A percentile compares a stretch with the other conserved stretches of the same genome.
phyloP scores from a whole-genome alignment of 2,329 filamentous ascomycete species.

The Cadophora sp. region DNA sequence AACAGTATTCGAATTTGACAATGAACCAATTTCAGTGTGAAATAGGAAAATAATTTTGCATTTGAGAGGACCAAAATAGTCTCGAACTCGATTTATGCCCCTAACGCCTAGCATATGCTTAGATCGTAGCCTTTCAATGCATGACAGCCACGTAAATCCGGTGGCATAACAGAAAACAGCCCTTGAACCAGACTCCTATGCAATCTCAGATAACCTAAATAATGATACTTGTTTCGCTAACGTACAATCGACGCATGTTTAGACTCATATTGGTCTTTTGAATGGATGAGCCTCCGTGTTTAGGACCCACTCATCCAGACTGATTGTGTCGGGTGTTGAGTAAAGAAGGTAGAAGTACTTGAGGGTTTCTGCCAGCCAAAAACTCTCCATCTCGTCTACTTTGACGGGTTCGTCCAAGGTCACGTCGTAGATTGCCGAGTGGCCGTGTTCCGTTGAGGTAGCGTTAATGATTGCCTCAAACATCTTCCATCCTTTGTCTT shows the following conservation, averaged over 20 bases:
- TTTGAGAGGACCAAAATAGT: constrained; percentile 2
- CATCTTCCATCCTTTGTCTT: constrained; percentile 88
- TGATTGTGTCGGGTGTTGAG: constrained; percentile 66
- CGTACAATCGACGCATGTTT: neutral
- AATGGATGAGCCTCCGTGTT: constrained; percentile 51
- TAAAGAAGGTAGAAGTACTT: constrained; percentile 93
- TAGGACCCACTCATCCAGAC: constrained; percentile 71
- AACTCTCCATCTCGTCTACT: constrained; percentile 80
- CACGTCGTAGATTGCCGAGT: constrained; percentile 75
- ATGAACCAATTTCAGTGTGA: neutral
- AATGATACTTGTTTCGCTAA: neutral
- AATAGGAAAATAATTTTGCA: neutral
- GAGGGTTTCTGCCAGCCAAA: constrained; percentile 89
- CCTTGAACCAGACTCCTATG: constrained; percentile 21
- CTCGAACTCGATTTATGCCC: constrained; percentile 7
- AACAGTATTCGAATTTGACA: neutral
- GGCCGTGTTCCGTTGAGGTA: constrained; percentile 70
- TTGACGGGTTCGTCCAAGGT: constrained; percentile 51
- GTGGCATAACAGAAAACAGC: neutral
- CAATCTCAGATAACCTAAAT: neutral
- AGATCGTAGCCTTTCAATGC: neutral
- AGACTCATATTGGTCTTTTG: constrained; percentile 37
- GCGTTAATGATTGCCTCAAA: constrained; percentile 73
- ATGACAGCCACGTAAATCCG: neutral
- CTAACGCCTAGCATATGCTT: constrained; percentile 21